Base-by-base conservation (phyloP, 768 basidiomycete genomes). In the Trametes sanguinea region DNA sequence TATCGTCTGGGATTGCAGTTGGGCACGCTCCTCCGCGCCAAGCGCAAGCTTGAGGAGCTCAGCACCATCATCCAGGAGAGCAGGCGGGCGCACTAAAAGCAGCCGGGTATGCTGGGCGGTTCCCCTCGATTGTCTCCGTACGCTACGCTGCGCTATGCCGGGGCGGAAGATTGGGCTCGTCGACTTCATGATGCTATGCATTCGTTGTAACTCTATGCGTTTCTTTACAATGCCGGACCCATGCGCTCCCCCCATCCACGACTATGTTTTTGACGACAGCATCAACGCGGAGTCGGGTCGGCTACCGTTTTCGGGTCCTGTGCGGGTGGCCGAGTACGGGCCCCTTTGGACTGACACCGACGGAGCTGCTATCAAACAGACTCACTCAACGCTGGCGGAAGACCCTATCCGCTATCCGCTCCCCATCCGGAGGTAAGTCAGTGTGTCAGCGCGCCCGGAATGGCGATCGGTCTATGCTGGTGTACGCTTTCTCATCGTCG, bases 11-110 rank as follows among this genome's bases (percentile, higher is more conserved):
- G 14, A 50, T 16, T 30, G 60, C 71, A 95, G 94, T 89, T 99
- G 72, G 97, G 97, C 40, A 98, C 97, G n/a, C 85, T 98, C 69
- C 82, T 95, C 73, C 94, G 97, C 70, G 96, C 95, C 69, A 99
- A 98, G 82, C 89, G 94, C 82, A 99, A 99, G 86, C 78, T 99
- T 75, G 97, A 99, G 80, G 96, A 99, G 80, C 86, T 99, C 69
- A 81, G 88, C 63, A 86, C 73, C 57, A 86, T 98, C 74, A 96
- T 99, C 81, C 90, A 92, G 81, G 92, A 94, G 84, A 92, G 89
- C 82, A 87, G 92, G 81, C 83, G 92, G 80, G 81, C 77, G 42
- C 83, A 84, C 75, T 84, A 73, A 73, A 57, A 60, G 53, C 54
- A 51, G 57, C 48, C 55, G 44, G 39, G 52, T 42, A 35, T 54